Evolutionary conservation across 805 yeast genomes (phyloP).

Genomic region (Myxozyma monticola): DNA sequence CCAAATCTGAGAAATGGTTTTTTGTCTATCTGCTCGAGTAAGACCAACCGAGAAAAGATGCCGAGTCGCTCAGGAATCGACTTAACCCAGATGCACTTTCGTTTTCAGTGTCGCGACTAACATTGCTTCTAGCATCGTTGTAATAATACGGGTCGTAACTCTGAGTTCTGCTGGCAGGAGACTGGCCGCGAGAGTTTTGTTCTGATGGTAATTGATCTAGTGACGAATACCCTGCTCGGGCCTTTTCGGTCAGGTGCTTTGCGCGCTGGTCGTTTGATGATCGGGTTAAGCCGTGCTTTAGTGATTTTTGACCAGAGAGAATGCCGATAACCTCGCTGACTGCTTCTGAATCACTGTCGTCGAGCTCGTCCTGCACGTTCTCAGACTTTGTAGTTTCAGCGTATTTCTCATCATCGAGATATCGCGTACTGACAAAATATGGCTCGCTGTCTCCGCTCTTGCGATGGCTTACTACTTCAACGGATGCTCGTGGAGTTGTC

Average conservation of each 20-base stretch:
- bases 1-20: too few species aligned
- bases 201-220: too few species aligned
- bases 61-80: constrained; percentile 4
- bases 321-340: too few species aligned
- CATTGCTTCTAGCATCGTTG: constrained; percentile 2
- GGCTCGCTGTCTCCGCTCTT: constrained; percentile 4
- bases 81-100: constrained; percentile 4
- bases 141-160: background rate
- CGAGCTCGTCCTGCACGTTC: constrained; percentile 5
- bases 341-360: too few species aligned
- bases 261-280: too few species aligned
- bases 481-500: background rate
- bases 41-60: constrained; percentile 10
- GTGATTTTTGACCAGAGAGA: too few species aligned
- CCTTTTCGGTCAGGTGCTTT: too few species aligned
- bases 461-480: background rate
- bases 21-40: constrained; percentile 6
- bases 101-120: constrained; percentile 2
- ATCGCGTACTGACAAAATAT: constrained; percentile 17
- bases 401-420: constrained; percentile 14
- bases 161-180: too few species aligned
- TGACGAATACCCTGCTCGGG: too few species aligned
- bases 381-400: background rate
- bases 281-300: too few species aligned
- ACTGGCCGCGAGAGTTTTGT: too few species aligned